Conservation (phyloP, 257 asterid genomes). For the Salvia hispanica region DNA sequence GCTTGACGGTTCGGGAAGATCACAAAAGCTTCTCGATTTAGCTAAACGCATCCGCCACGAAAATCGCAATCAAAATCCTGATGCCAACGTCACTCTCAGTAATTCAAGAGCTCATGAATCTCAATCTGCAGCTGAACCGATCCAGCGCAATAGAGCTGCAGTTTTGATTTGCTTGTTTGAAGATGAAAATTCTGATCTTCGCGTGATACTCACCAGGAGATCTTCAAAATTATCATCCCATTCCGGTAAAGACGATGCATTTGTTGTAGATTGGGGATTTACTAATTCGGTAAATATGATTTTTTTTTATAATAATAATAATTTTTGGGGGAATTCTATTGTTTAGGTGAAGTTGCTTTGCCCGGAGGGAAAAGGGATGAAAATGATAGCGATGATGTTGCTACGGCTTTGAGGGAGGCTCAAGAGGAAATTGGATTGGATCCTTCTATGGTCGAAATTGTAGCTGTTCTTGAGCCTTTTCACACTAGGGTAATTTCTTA, state of each 20-base stretch:
- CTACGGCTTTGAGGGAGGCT: slow-evolving; percentile 86
- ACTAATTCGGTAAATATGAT: not conserved
- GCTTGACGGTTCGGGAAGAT: slow-evolving; percentile 27
- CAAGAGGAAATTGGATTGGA: slow-evolving; percentile 86
- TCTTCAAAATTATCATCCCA: slow-evolving; percentile 69
- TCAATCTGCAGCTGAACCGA: slow-evolving; percentile 18
- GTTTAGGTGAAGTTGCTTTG: slow-evolving; percentile 81
- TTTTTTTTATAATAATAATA: not conserved
- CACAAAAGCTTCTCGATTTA: slow-evolving; percentile 45
- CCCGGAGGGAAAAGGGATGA: slow-evolving; percentile 85
- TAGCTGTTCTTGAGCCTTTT: slow-evolving; percentile 68
- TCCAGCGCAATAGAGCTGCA: slow-evolving; percentile 52
- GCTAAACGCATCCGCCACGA: slow-evolving; percentile 52
- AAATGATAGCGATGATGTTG: slow-evolving; percentile 51
- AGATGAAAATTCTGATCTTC: slow-evolving; percentile 57
- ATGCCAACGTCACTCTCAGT: not conserved
- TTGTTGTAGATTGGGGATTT: not conserved
- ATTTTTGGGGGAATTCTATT: not conserved
- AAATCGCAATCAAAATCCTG: slow-evolving; percentile 15
- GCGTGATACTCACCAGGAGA: slow-evolving; percentile 84
- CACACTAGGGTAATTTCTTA: slow-evolving; percentile 39
- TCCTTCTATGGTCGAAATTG: slow-evolving; percentile 63
- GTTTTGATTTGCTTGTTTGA: slow-evolving; percentile 75
- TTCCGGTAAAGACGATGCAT: slow-evolving; percentile 47
- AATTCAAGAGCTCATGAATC: slow-evolving; percentile 27